Evolutionary conservation across 495 filamentous ascomycete genomes (phyloP).

Genomic region (Aspergillus homomorphus): DNA sequence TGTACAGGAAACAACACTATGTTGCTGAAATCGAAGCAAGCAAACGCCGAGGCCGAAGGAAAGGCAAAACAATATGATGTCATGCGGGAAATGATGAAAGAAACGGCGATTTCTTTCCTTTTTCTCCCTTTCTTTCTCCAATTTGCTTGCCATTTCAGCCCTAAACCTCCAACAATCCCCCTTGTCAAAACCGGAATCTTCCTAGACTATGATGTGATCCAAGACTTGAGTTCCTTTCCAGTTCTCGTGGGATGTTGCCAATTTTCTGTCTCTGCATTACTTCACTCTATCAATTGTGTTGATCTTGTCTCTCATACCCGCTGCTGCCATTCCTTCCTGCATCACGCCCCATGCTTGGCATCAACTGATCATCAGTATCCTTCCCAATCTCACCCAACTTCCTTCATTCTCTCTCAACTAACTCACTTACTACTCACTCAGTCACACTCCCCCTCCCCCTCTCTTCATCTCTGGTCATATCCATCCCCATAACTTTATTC

Average conservation of each 20-base stretch:
- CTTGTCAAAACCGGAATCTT: neutral
- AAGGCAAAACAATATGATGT: slow-evolving; percentile 1
- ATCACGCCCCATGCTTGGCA: neutral
- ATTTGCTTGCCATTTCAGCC: neutral
- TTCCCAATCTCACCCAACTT: neutral
- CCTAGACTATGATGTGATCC: neutral
- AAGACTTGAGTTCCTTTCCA: neutral
- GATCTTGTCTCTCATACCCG: too few relatives aligned
- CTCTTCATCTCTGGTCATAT: neutral
- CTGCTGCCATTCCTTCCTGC: neutral
- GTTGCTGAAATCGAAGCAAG: too few relatives aligned
- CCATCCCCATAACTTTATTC: neutral
- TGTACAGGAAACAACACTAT: too few relatives aligned
- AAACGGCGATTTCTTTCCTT: neutral
- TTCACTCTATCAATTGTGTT: neutral
- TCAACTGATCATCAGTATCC: neutral
- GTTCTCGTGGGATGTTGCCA: neutral
- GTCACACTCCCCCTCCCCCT: neutral
- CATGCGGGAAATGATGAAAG: slow-evolving; percentile 1
- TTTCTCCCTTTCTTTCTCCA: neutral
- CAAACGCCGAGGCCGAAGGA: neutral
- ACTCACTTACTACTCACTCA: neutral
- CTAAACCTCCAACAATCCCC: neutral
- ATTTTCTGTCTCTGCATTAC: too few relatives aligned
- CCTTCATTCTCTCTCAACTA: neutral